Evolutionary conservation across 2,329 filamentous ascomycete genomes (phyloP), one percentile per base, ranked within the genome.

Genomic region (Fusarium annulatum): DNA sequence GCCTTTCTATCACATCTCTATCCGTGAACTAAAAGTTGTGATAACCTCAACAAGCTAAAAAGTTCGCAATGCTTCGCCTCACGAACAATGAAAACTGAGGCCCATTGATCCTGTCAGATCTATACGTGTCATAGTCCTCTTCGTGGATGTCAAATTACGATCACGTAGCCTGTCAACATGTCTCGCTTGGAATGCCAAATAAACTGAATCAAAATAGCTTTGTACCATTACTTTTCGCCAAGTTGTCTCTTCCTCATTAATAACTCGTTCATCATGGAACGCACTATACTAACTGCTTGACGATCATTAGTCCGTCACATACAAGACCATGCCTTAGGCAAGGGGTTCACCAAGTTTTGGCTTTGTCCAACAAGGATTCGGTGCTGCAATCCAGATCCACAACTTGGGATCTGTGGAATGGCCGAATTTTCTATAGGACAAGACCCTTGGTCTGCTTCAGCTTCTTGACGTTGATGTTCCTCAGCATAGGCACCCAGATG

Each of bases 401-500:
- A 28, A n/a, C 51, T 55, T 39, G 19, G 38, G 10, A 38, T 39
- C 19, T 16, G 48, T 45, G 19, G 16, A 19, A 19, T 14, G 10
- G 6, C 19, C 39, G 15, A 18, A n/a, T 12, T 10, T 36, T 43
- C 36, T 78, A 80, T 42, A 80, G 68, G 41, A 80, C 78, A 48
- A 76, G 67, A 48, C 80, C 80, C 72, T 80, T 81, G 39, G 78
- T 80, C 61, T 81, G 80, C 19, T 67, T 68, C n/a, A 72, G 73
- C 73, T 80, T 77, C 36, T 73, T 74, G 18, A 82, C 72, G 38
- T 82, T 76, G 42, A 80, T 70, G 62, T 82, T 80, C 66, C 74
- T 74, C 39, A 81, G 70, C 71, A 82, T 67, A n/a, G 75, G 59
- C 21, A 79, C 75, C 70, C 78, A 79, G 28, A 79, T 61, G 30